phyloP scores from a whole-genome alignment of 2,329 filamentous ascomycete species.

The Xylariaceae sp. region DNA sequence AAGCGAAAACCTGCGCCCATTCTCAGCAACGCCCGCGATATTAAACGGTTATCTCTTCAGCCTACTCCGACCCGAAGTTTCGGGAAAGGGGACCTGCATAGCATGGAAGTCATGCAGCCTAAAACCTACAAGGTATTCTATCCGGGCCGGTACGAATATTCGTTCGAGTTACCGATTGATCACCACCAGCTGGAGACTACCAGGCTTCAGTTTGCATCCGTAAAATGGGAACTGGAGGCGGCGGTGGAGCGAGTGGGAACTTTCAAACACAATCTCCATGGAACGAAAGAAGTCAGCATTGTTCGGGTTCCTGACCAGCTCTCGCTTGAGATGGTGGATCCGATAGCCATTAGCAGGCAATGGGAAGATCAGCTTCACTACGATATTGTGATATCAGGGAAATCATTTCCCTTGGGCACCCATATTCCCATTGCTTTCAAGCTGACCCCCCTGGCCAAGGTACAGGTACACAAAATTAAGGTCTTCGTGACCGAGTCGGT shows the following conservation, averaged over 20 bases:
- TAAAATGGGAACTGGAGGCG: slow-evolving; percentile 83
- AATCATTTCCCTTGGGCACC: slow-evolving; percentile 84
- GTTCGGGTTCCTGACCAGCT: slow-evolving; percentile 83
- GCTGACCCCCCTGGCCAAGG: slow-evolving; percentile 84
- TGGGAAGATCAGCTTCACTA: slow-evolving; percentile 97
- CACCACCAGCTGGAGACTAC: slow-evolving; percentile 86
- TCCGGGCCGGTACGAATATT: slow-evolving; percentile 61
- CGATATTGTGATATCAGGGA: slow-evolving; percentile 92
- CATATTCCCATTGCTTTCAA: slow-evolving; percentile 93
- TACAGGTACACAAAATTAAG: slow-evolving; percentile 88
- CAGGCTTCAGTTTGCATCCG: slow-evolving; percentile 76
- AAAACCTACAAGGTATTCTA: slow-evolving; percentile 85
- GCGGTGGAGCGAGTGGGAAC: slow-evolving; percentile 80
- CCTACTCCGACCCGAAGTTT: slow-evolving; percentile 81
- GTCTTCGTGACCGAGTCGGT: slow-evolving; percentile 86
- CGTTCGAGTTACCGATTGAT: slow-evolving; percentile 85
- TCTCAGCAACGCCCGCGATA: slow-evolving; percentile 43
- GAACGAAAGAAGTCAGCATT: slow-evolving; percentile 73
- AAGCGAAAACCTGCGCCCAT: slow-evolving; percentile 29
- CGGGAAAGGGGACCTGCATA: slow-evolving; percentile 67
- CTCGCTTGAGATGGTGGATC: slow-evolving; percentile 84
- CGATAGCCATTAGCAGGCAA: slow-evolving; percentile 85
- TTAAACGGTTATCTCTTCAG: slow-evolving; percentile 69
- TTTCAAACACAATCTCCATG: slow-evolving; percentile 82
- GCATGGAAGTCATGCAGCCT: slow-evolving; percentile 52